A percentile compares a stretch with the other conserved stretches of the same genome.
Evolutionary conservation across 2,329 filamentous ascomycete species (phyloP).

Genomic region (Apiospora malaysiana): DNA sequence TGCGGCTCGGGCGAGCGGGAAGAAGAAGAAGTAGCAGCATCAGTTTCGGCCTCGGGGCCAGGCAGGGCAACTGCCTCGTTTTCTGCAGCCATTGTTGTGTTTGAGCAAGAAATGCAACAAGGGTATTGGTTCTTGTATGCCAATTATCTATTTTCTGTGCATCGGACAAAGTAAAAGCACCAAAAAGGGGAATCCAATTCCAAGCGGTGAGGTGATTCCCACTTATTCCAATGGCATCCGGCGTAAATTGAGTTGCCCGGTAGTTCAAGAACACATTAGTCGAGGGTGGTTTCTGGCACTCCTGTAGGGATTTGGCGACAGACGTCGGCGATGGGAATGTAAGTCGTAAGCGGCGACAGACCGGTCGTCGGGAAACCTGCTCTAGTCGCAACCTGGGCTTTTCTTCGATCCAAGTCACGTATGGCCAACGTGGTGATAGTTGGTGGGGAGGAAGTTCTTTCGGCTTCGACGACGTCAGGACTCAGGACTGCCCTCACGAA

Average conservation of each 20-base stretch:
- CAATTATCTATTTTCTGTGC: slow-evolving; percentile 22
- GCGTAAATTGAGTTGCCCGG: slow-evolving; percentile 20
- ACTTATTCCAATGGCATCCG: slow-evolving; percentile 18
- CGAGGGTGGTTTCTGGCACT: slow-evolving; percentile 24
- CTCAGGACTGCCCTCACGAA: slow-evolving; percentile 7
- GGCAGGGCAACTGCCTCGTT: background rate
- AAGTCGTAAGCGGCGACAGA: slow-evolving; percentile 31
- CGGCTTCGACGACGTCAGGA: slow-evolving; percentile 18
- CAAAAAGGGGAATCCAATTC: background rate
- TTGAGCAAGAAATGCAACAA: slow-evolving; percentile 28
- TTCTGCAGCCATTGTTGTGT: slow-evolving; percentile 12
- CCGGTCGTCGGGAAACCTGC: slow-evolving; percentile 12
- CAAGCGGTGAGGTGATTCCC: slow-evolving; percentile 17
- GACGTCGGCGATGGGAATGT: slow-evolving; percentile 22
- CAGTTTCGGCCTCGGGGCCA: slow-evolving; percentile 2
- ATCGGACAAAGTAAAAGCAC: slow-evolving; percentile 22
- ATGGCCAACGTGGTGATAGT: slow-evolving; percentile 2
- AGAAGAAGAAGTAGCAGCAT: background rate
- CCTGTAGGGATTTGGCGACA: background rate
- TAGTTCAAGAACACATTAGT: slow-evolving; percentile 24
- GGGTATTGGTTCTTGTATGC: slow-evolving; percentile 31
- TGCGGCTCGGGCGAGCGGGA: slow-evolving; percentile 3
- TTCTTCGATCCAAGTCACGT: slow-evolving; percentile 20
- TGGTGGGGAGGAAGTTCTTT: background rate
- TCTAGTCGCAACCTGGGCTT: slow-evolving; percentile 16